phyloP scores from a whole-genome alignment of 208 protist species.

The Tritrichomonas musculus region DNA sequence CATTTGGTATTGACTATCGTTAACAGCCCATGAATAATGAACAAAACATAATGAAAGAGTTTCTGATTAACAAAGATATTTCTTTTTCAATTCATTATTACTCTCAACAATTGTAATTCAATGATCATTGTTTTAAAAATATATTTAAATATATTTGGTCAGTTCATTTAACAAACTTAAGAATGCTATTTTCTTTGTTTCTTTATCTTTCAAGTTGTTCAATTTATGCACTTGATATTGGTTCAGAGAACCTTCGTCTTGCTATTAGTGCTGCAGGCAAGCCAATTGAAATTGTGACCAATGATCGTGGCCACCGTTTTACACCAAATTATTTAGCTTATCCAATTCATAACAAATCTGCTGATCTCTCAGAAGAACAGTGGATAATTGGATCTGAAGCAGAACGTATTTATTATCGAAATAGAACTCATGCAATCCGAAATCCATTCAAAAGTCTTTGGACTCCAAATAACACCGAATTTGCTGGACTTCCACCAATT shows the following conservation, averaged over 20 bases:
- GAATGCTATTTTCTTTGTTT: background rate
- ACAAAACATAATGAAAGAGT: no score
- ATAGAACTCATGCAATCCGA: background rate
- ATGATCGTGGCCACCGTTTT: background rate
- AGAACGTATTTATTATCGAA: background rate
- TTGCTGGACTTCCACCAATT: background rate
- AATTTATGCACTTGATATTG: background rate
- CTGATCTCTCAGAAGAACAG: background rate
- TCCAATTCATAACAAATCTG: background rate
- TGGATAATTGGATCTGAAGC: background rate
- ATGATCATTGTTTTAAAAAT: no score
- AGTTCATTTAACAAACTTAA: no score
- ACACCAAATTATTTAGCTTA: constrained; percentile 23
- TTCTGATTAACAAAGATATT: no score
- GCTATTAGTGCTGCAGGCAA: background rate
- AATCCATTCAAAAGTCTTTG: background rate
- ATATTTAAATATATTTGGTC: no score
- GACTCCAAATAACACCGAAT: background rate
- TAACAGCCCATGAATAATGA: no score
- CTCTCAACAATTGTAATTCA: no score
- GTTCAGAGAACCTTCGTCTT: background rate
- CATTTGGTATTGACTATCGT: no score
- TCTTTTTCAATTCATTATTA: no score
- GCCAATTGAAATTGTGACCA: background rate
- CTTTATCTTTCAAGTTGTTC: background rate